A percentile compares a stretch with the other conserved stretches of the same genome.
phyloP scores from a whole-genome alignment of 1,139 yeast species.

The Suhomyces bolitotheri region DNA sequence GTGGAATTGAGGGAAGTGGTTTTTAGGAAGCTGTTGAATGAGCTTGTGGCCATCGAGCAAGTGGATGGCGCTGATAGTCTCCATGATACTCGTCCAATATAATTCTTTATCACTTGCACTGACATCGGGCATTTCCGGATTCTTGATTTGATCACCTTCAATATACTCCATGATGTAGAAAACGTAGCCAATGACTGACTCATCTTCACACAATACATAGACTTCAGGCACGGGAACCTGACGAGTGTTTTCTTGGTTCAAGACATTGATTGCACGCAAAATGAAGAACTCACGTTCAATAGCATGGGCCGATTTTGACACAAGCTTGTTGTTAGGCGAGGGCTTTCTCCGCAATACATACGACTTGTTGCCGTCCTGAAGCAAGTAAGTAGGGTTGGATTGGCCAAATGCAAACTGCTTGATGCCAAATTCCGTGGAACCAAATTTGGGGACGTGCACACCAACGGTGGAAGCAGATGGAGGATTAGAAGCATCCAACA shows the following conservation, averaged over 20 bases:
- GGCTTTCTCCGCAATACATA: conserved; percentile 65
- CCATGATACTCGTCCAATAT: conserved; percentile 55
- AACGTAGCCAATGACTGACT: conserved; percentile 47
- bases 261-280: conserved; percentile 45
- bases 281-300: conserved; percentile 64
- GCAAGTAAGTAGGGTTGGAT: conserved; percentile 63
- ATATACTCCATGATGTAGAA: conserved; percentile 65
- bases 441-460: conserved; percentile 15
- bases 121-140: conserved; percentile 50
- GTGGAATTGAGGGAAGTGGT: conserved; percentile 50
- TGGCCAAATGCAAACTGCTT: conserved; percentile 67
- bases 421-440: conserved; percentile 17
- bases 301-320: conserved; percentile 64
- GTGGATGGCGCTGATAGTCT: conserved; percentile 55
- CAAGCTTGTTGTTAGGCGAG: conserved; percentile 51
- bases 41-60: conserved; percentile 49
- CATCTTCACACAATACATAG: conserved; percentile 53
- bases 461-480: conserved; percentile 14
- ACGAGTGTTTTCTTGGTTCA: conserved; percentile 25
- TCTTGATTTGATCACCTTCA: conserved; percentile 59
- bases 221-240: conserved; percentile 54
- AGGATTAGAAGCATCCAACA: neutral
- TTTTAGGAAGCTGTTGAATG: conserved; percentile 44
- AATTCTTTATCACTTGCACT: conserved; percentile 23
- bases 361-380: conserved; percentile 44